Percentiles rank a stretch among this genome's conserved stretches.
Evolutionary conservation across 345 rosid species (phyloP).

Genomic region (Brassica cretica): DNA sequence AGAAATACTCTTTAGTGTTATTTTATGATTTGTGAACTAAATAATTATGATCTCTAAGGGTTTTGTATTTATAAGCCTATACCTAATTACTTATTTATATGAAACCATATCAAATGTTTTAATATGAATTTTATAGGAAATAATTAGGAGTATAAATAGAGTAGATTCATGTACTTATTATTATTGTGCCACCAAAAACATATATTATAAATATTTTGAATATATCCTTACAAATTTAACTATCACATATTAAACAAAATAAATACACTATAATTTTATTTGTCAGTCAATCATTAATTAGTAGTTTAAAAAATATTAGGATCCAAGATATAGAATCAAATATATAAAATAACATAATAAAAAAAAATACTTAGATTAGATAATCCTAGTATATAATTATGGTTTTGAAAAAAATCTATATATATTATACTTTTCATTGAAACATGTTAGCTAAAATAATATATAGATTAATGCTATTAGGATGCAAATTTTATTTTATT

Average conservation of each 20-base stretch:
- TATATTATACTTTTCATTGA: not conserved
- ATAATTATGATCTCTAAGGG: not conserved
- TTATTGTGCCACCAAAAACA: not conserved
- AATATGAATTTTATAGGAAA: not conserved
- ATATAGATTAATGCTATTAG: not conserved
- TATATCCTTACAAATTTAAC: not conserved
- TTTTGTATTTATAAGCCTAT: not conserved
- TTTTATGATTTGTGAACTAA: not conserved
- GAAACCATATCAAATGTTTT: not conserved
- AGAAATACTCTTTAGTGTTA: not conserved
- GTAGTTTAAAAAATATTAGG: not conserved
- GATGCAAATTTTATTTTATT: no score
- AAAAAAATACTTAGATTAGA: not conserved
- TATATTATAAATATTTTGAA: not conserved
- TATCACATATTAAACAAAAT: not conserved
- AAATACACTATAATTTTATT: not conserved
- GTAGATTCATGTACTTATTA: not conserved
- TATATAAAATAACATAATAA: not conserved
- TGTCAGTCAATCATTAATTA: not conserved
- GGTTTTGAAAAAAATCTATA: not conserved
- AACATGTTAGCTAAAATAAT: not conserved
- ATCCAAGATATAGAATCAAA: not conserved
- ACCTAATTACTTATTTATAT: not conserved
- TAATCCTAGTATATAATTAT: not conserved
- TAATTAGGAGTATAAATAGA: not conserved